These are phyloP conservation scores for Anacardium occidentale DNA, from an alignment of 345 rosid species.

Conservation along the genomic window DNA sequence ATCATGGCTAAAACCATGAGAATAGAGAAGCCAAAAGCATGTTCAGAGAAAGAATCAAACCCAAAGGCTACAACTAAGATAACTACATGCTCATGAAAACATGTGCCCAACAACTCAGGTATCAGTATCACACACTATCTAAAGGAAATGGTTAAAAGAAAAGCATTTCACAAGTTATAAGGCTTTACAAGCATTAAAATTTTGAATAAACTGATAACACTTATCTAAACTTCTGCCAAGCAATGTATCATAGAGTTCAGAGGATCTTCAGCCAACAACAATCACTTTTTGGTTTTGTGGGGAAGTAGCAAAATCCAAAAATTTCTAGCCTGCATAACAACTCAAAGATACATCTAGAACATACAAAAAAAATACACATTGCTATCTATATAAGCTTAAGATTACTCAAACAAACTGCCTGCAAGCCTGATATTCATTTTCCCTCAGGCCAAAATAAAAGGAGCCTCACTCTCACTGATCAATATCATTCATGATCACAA, in stretches of 20 bases:
- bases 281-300: not conserved
- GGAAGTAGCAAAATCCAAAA: not conserved
- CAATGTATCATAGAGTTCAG: not conserved
- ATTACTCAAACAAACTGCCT: not conserved
- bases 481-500: not conserved
- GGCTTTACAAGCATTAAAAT: not conserved
- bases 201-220: not conserved
- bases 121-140: not conserved
- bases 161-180: not conserved
- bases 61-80: not conserved
- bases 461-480: not conserved
- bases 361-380: not conserved
- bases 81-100: not conserved
- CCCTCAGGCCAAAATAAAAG: not conserved
- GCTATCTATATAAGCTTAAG: not conserved
- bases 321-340: not conserved
- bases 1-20: slow-evolving; percentile 25
- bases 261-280: not conserved
- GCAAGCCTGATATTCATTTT: not conserved
- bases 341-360: not conserved
- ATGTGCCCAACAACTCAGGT: not conserved
- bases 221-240: not conserved
- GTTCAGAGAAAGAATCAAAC: slow-evolving; percentile 12
- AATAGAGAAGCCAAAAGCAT: slow-evolving; percentile 12
- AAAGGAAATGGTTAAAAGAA: not conserved